These are phyloP conservation scores for Solanum lignicaule DNA, from an alignment of 257 asterid species.

Conservation along the genomic window DNA sequence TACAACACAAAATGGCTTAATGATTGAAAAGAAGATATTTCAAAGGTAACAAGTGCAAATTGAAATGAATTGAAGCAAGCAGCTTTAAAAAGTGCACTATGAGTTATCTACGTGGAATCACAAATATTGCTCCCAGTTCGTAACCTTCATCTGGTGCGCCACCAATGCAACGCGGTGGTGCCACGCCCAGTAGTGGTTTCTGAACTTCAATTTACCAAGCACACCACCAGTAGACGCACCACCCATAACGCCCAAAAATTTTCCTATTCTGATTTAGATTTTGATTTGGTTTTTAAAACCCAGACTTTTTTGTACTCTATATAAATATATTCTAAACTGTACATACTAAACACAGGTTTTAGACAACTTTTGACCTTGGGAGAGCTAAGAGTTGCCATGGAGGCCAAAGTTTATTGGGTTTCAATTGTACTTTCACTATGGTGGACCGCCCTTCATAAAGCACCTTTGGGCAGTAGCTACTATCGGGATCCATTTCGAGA, in stretches of 20 bases:
- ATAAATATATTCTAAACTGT: no score
- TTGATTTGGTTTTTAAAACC: neutral
- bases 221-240: neutral
- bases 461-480: neutral
- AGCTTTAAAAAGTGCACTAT: neutral
- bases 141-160: neutral
- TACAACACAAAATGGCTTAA: neutral
- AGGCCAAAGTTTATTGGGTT: neutral
- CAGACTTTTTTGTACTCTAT: neutral
- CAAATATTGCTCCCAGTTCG: neutral
- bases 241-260: neutral
- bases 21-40: neutral
- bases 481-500: neutral
- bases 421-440: neutral
- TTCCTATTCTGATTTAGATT: neutral
- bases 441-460: neutral
- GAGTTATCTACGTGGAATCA: neutral
- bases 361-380: neutral
- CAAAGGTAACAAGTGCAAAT: neutral
- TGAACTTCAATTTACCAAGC: neutral
- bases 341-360: neutral
- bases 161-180: neutral
- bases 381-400: neutral
- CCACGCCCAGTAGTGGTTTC: neutral
- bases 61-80: neutral